Conservation (phyloP, 352 stramenopile genomes). For the Globisporangium abappressorium region DNA sequence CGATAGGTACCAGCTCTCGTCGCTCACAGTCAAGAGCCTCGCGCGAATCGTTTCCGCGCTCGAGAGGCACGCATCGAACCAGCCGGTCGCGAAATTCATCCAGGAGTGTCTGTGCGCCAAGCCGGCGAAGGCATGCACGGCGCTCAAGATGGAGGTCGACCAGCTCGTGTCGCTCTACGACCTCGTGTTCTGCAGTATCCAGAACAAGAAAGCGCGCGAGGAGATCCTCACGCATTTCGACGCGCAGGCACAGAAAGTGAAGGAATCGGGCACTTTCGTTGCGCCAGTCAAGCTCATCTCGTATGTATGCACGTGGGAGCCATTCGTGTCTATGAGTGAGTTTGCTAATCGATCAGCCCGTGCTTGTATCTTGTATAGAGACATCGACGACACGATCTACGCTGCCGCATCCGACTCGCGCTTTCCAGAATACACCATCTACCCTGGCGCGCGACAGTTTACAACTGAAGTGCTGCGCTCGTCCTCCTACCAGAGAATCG, state of each 20-base stretch:
- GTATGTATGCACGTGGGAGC: slow-evolving; percentile 6
- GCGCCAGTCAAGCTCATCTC: slow-evolving; percentile 19
- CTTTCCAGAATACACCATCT: slow-evolving; percentile 19
- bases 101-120: slow-evolving; percentile 19
- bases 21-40: slow-evolving; percentile 10
- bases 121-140: slow-evolving; percentile 8
- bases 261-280: not conserved
- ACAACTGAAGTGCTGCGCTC: slow-evolving; percentile 10
- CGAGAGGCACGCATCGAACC: slow-evolving; percentile 4
- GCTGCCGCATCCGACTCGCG: slow-evolving; percentile 10
- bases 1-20: slow-evolving; percentile 7
- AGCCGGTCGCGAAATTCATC: slow-evolving; percentile 13
- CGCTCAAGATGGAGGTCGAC: slow-evolving; percentile 21
- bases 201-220: slow-evolving; percentile 7
- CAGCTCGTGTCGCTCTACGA: slow-evolving; percentile 19
- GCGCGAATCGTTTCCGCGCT: slow-evolving; percentile 15
- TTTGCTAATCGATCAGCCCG: not conserved
- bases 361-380: not conserved
- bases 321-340: not conserved
- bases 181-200: slow-evolving; percentile 13
- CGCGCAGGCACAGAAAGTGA: slow-evolving; percentile 9
- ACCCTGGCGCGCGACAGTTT: slow-evolving; percentile 21
- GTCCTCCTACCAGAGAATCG: not conserved
- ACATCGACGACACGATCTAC: slow-evolving; percentile 20
- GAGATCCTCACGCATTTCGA: slow-evolving; percentile 20